phyloP scores from a whole-genome alignment of 768 basidiomycete genomes.

The Amanita exitialis region DNA sequence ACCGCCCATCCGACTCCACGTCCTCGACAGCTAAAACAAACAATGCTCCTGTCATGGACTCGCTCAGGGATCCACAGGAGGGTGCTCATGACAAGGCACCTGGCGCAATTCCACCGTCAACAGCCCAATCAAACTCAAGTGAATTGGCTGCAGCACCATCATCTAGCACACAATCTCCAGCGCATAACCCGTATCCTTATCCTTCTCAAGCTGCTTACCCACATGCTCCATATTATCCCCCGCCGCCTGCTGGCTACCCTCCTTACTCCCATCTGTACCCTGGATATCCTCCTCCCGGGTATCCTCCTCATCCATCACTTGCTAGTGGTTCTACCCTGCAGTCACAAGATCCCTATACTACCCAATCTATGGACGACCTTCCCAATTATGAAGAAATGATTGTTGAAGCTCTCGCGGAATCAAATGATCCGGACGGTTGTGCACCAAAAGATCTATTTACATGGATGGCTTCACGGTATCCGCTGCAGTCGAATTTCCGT shows the following conservation, averaged over 20 bases:
- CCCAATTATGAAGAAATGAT: slow-evolving; percentile 93
- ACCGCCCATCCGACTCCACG: slow-evolving; percentile 14
- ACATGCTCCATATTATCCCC: slow-evolving; percentile 60
- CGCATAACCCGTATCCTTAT: slow-evolving; percentile 48
- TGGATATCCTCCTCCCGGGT: slow-evolving; percentile 14
- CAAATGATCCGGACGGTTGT: slow-evolving; percentile 62
- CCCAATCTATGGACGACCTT: slow-evolving; percentile 36
- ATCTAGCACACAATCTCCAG: slow-evolving; percentile 9
- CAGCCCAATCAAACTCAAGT: slow-evolving; percentile 9
- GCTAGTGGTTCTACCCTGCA: slow-evolving; percentile 9
- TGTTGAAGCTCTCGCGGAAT: slow-evolving; percentile 62
- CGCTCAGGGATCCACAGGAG: slow-evolving; percentile 11
- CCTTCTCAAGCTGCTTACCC: slow-evolving; percentile 47
- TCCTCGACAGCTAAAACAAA: slow-evolving; percentile 10
- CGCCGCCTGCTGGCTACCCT: slow-evolving; percentile 34
- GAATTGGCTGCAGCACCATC: not conserved
- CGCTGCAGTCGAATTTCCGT: slow-evolving; percentile 80
- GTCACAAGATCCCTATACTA: slow-evolving; percentile 11
- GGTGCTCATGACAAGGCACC: too few relatives aligned
- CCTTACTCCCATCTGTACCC: slow-evolving; percentile 26
- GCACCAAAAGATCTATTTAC: slow-evolving; percentile 77
- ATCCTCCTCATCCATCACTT: slow-evolving; percentile 7
- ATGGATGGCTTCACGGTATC: slow-evolving; percentile 79
- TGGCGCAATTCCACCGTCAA: too few relatives aligned
- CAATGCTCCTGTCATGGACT: slow-evolving; percentile 17